Evolutionary conservation across 495 filamentous ascomycete species (phyloP), one percentile per base, ranked within the genome.

Genomic region (Xylaria flabelliformis): DNA sequence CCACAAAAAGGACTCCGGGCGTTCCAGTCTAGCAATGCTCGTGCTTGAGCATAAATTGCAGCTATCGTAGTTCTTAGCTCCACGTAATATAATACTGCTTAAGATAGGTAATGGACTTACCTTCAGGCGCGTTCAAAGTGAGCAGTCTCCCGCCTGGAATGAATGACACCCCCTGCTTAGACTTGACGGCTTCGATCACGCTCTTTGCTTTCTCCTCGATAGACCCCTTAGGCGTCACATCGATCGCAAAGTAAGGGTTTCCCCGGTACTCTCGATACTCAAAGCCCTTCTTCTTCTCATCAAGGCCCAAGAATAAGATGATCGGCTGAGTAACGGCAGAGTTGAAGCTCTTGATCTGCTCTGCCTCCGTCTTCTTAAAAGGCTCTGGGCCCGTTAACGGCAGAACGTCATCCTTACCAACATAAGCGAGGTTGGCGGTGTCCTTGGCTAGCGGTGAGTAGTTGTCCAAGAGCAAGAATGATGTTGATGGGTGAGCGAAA

Each of bases 11-110:
- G 93, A 78, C 97, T 98, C 58, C 95, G 92, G 62, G 85, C 87
- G 82, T 99, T 98, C 96, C 96, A 99, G 83, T 98, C 96, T 39
- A 95, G 79, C 48, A 97, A 82, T n/a, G 93, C 90, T 74, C 95
- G 91, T 3, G 94, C 92, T 77, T 96, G 92, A n/a, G 93, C 97
- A 77, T 93, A 94, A 55, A 97, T 93, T 68, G 94, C 95, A 70
- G 94, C 95, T 94, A 46, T 71, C 26, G 34, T 41, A 44, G 5
- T 34, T 61, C 24, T 74, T 1, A 75, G 58, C 15, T 36, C 39
- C 32, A 12, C 26, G n/a, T 2, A 21, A 8, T 36, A 34, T 55
- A 34, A 21, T 26, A 17, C 0, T 36, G 15, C 12, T 32, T 44
- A 24, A 58, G 5, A 65, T 19, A 74, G 17, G 36, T 10, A 66